phyloP scores from a whole-genome alignment of 2,329 filamentous ascomycete genomes.

The Stagonosporopsis chrysanthemi region DNA sequence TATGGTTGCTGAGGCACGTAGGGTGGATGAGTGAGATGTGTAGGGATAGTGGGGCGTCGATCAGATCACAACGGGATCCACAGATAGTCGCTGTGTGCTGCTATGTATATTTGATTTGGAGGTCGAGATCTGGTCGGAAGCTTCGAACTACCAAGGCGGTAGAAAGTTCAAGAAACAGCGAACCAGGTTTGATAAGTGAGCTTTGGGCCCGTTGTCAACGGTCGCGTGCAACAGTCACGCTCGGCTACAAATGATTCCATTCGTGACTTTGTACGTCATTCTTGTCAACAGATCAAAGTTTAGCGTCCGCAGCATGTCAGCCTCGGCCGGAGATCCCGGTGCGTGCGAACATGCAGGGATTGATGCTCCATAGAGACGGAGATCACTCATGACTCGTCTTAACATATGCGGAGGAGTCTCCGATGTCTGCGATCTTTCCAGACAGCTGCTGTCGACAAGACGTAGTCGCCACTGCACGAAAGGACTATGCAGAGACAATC shows the following conservation, averaged over 20 bases:
- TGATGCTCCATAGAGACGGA: conserved; percentile 1
- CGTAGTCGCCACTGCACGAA: not conserved
- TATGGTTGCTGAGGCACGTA: not conserved
- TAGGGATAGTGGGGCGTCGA: conserved; percentile 5
- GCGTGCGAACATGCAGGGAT: conserved; percentile 26
- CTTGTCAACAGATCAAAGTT: conserved; percentile 24
- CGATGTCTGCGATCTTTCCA: not conserved
- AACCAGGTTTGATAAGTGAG: conserved; percentile 8
- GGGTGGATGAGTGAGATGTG: not conserved
- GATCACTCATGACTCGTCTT: conserved; percentile 7
- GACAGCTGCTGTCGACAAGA: not conserved
- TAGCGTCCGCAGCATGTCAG: conserved; percentile 26
- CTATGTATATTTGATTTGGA: conserved; percentile 1
- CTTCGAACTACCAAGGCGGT: not conserved
- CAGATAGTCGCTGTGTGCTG: conserved; percentile 6
- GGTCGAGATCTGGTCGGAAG: conserved; percentile 8
- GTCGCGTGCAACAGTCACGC: conserved; percentile 40
- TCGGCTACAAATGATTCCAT: conserved; percentile 8
- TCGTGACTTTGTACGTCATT: conserved; percentile 38
- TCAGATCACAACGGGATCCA: not conserved
- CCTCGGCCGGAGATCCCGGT: conserved; percentile 39
- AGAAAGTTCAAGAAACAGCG: conserved; percentile 16
- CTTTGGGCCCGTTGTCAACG: conserved; percentile 24
- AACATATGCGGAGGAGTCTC: not conserved
- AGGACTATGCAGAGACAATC: not conserved